phyloP scores from a whole-genome alignment of 192 early-diverging fungal species.

The Funneliformis geosporum region DNA sequence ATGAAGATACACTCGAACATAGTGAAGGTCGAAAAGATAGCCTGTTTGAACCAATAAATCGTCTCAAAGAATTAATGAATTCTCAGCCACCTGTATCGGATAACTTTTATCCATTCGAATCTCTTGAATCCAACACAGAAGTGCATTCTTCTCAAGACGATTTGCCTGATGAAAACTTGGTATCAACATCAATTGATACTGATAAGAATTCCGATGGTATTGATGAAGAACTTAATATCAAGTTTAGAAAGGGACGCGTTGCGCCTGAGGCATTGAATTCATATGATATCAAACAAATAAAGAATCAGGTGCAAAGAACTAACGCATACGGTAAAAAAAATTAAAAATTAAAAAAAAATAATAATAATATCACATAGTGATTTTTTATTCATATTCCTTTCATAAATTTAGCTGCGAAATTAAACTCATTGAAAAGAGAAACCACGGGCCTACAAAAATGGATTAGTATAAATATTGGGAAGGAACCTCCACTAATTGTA shows the following conservation, averaged over 20 bases:
- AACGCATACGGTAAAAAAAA: slow-evolving; percentile 19
- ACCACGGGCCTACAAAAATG: slow-evolving; percentile 24
- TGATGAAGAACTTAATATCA: neutral
- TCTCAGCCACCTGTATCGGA: neutral
- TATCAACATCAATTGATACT: neutral
- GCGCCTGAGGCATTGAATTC: neutral
- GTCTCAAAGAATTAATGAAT: slow-evolving; percentile 26
- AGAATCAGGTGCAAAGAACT: slow-evolving; percentile 8
- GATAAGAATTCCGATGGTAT: neutral
- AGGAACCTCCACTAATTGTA: neutral
- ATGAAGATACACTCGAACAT: neutral
- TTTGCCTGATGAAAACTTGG: neutral
- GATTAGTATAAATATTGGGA: slow-evolving; percentile 7
- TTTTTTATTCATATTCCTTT: too few species aligned
- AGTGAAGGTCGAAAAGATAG: neutral
- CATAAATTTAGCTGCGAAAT: slow-evolving; percentile 18
- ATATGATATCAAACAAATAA: slow-evolving; percentile 26
- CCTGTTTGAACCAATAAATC: slow-evolving; percentile 16
- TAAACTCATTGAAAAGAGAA: slow-evolving; percentile 17
- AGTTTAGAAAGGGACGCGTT: neutral
- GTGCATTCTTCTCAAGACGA: neutral
- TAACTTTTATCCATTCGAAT: neutral
- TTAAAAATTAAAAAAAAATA: neutral
- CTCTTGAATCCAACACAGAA: neutral
- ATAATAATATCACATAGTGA: neutral